A percentile compares a stretch with the other conserved stretches of the same genome.
Conservation (phyloP, 805 yeast species). For the Starmerella sirachaensis region DNA sequence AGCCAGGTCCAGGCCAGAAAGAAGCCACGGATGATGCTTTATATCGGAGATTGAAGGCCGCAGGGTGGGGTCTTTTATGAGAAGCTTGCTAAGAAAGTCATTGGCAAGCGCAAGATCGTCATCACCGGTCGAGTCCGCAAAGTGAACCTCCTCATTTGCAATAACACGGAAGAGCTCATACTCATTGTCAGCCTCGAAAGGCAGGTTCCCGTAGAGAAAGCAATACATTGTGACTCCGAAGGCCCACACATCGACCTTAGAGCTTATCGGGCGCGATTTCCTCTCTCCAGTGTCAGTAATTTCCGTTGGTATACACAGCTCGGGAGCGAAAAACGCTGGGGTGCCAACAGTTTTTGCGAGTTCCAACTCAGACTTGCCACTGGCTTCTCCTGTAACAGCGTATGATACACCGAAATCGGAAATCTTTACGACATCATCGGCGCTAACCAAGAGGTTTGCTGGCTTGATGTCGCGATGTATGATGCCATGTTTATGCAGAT, state of each 20-base stretch:
- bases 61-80: slow-evolving; percentile 55
- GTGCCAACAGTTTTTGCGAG: slow-evolving; percentile 95
- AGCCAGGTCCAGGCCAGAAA: slow-evolving; percentile 32
- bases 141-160: slow-evolving; percentile 44
- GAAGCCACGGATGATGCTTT: slow-evolving; percentile 62
- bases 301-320: slow-evolving; percentile 42
- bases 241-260: slow-evolving; percentile 96
- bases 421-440: slow-evolving; percentile 68
- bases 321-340: slow-evolving; percentile 95
- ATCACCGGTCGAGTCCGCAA: slow-evolving; percentile 36
- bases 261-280: slow-evolving; percentile 43
- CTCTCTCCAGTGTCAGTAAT: slow-evolving; percentile 16
- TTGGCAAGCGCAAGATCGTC: slow-evolving; percentile 28
- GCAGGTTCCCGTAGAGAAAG: slow-evolving; percentile 73
- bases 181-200: slow-evolving; percentile 79
- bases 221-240: slow-evolving; percentile 86
- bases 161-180: slow-evolving; percentile 77
- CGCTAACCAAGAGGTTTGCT: slow-evolving; percentile 66
- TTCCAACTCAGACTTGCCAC: slow-evolving; percentile 47
- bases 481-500: slow-evolving; percentile 62
- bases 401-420: slow-evolving; percentile 96
- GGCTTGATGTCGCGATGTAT: slow-evolving; percentile 95
- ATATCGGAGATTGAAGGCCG: slow-evolving; percentile 63
- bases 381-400: slow-evolving; percentile 39
- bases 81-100: slow-evolving; percentile 48